Conservation (phyloP, 225 moss, liverwort and hornwort genomes). For the Pseudisothecium myosuroides region DNA sequence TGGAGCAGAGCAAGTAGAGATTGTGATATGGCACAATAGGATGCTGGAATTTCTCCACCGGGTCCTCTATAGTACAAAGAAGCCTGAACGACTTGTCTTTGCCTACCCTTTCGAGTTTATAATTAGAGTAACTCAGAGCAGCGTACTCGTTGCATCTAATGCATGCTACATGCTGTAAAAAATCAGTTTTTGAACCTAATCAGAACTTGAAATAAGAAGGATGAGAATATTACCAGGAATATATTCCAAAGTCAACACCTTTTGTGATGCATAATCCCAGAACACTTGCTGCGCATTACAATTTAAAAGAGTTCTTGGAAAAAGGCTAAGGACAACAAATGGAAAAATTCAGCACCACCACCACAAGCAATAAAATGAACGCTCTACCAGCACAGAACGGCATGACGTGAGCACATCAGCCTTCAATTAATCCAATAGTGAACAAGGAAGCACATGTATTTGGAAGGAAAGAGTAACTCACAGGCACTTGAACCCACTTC, state of each 20-base stretch:
- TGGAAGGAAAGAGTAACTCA: slow-evolving; percentile 13
- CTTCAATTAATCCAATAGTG: not conserved
- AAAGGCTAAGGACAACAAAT: not conserved
- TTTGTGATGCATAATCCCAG: slow-evolving; percentile 80
- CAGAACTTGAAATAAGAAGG: not conserved
- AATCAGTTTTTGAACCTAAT: not conserved
- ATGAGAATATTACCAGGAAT: slow-evolving; percentile 49
- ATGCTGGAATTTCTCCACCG: not conserved
- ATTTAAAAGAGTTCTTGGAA: not conserved
- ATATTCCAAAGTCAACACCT: slow-evolving; percentile 95
- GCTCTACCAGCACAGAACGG: not conserved
- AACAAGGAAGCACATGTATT: not conserved
- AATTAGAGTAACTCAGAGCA: not conserved
- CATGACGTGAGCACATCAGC: not conserved
- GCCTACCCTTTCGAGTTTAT: not conserved
- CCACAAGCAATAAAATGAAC: not conserved
- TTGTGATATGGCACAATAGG: not conserved
- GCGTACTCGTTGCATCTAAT: not conserved
- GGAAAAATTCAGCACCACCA: not conserved
- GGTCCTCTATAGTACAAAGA: not conserved
- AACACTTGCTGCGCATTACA: slow-evolving; percentile 66
- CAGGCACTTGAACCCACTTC: slow-evolving; percentile 89
- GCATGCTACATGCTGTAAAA: not conserved
- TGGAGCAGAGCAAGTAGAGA: not conserved
- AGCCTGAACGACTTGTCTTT: not conserved